Conservation (phyloP, 306 rosid genomes). For the Cicer chorassanicum region DNA sequence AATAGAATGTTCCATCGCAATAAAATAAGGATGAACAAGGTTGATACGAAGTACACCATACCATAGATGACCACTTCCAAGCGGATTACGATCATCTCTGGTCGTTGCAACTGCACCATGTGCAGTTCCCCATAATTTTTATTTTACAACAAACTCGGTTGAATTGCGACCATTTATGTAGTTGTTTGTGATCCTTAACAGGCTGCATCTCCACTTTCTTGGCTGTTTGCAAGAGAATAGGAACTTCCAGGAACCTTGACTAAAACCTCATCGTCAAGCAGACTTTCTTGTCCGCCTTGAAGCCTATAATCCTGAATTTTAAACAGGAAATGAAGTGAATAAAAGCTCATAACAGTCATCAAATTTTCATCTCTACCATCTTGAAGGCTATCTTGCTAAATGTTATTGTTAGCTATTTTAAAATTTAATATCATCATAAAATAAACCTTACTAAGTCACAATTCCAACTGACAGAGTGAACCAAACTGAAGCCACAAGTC, state of each 20-base stretch:
- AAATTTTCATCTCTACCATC: conserved; percentile 3
- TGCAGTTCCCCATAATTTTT: neutral
- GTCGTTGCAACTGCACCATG: neutral
- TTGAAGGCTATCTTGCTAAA: conserved; percentile 15
- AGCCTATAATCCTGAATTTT: conserved; percentile 54
- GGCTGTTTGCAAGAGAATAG: conserved; percentile 55
- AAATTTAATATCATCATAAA: too few relatives aligned
- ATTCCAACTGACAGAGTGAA: too few relatives aligned
- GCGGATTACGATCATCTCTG: neutral
- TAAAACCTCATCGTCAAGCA: conserved; percentile 63
- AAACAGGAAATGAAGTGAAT: conserved; percentile 36
- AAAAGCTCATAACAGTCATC: conserved; percentile 1
- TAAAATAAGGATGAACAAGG: conserved; percentile 12
- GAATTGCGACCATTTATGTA: neutral
- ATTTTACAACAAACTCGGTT: neutral
- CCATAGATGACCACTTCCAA: conserved; percentile 35
- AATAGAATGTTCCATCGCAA: conserved; percentile 10
- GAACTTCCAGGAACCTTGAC: conserved; percentile 95
- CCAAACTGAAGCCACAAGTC: too few relatives aligned
- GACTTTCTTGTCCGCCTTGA: conserved; percentile 45
- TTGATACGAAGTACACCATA: neutral
- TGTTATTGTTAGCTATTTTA: neutral
- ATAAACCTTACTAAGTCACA: too few relatives aligned
- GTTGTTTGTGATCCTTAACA: conserved; percentile 28
- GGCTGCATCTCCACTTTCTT: conserved; percentile 41